A percentile compares a stretch with the other conserved stretches of the same genome.
These are phyloP conservation scores for Schizosaccharomyces cryophilus DNA, from an alignment of 805 yeast species.

Conservation along the genomic window DNA sequence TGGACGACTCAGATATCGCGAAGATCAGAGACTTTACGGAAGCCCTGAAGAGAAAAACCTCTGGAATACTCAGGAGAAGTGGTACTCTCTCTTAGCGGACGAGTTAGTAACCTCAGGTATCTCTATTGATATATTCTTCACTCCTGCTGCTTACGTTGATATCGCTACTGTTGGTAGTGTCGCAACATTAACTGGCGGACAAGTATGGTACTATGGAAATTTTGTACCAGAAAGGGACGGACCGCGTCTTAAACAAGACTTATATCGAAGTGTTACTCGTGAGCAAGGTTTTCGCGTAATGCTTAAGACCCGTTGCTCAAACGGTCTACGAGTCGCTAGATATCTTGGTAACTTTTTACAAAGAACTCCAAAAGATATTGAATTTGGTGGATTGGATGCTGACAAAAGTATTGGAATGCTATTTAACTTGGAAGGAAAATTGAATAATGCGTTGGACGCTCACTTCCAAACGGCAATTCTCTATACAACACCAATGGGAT, in stretches of 20 bases:
- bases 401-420: slow-evolving; percentile 48
- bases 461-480: slow-evolving; percentile 79
- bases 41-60: slow-evolving; percentile 25
- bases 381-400: slow-evolving; percentile 36
- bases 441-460: slow-evolving; percentile 46
- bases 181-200: slow-evolving; percentile 47
- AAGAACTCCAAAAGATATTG: slow-evolving; percentile 28
- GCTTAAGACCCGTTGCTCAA: slow-evolving; percentile 64
- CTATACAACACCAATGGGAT: slow-evolving; percentile 56
- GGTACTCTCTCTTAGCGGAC: slow-evolving; percentile 33
- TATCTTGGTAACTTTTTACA: slow-evolving; percentile 40
- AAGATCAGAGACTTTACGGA: slow-evolving; percentile 11
- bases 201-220: slow-evolving; percentile 34
- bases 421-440: slow-evolving; percentile 51
- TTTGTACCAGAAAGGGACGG: slow-evolving; percentile 52
- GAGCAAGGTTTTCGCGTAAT: slow-evolving; percentile 56
- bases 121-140: slow-evolving; percentile 55
- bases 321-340: slow-evolving; percentile 56
- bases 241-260: slow-evolving; percentile 31
- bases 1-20: slow-evolving; percentile 25
- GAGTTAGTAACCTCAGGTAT: slow-evolving; percentile 33
- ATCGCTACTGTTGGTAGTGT: slow-evolving; percentile 47
- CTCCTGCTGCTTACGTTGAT: slow-evolving; percentile 41
- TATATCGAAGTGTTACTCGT: slow-evolving; percentile 17
- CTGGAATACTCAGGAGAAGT: slow-evolving; percentile 34